Conservation (phyloP, 1,284 basidiomycete genomes). For the Fistulinella cinereoalba region DNA sequence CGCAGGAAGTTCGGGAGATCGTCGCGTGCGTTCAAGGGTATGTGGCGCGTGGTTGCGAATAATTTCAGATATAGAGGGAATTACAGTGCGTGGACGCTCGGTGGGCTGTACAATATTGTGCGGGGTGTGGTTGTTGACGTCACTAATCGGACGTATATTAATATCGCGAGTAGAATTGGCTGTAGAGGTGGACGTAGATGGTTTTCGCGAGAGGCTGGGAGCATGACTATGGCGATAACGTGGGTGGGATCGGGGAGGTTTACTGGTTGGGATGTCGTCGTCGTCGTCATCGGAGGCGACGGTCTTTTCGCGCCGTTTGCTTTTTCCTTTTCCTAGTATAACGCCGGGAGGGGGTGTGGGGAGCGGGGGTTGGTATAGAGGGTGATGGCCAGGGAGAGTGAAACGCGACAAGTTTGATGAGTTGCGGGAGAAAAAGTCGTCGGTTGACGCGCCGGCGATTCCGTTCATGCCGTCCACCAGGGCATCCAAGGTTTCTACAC, state of each 20-base stretch:
- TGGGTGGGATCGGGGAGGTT: constrained; percentile 34
- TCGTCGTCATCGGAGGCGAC: constrained; percentile 45
- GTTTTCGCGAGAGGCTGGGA: constrained; percentile 36
- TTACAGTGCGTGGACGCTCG: constrained; percentile 39
- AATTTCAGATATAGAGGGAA: constrained; percentile 81
- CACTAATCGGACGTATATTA: constrained; percentile 10
- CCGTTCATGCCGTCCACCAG: constrained; percentile 83
- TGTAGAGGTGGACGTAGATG: constrained; percentile 44
- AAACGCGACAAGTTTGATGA: constrained; percentile 50
- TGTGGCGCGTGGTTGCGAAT: constrained; percentile 70
- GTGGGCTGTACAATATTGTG: constrained; percentile 18
- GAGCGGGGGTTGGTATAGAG: constrained; percentile 74
- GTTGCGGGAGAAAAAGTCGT: constrained; percentile 48
- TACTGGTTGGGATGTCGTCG: constrained; percentile 37
- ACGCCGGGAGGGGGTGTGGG: constrained; percentile 78
- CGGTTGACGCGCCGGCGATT: constrained; percentile 38
- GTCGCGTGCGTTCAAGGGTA: constrained; percentile 45
- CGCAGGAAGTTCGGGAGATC: constrained; percentile 43
- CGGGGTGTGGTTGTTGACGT: constrained; percentile 16
- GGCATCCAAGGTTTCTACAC: constrained; percentile 82
- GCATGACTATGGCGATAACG: constrained; percentile 38
- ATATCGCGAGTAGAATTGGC: constrained; percentile 21
- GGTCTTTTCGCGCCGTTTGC: constrained; percentile 40
- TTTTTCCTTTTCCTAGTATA: constrained; percentile 62
- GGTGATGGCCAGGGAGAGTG: constrained; percentile 54